Conservation (phyloP, 1,284 basidiomycete species). For the Cryptococcus amylolentus region DNA sequence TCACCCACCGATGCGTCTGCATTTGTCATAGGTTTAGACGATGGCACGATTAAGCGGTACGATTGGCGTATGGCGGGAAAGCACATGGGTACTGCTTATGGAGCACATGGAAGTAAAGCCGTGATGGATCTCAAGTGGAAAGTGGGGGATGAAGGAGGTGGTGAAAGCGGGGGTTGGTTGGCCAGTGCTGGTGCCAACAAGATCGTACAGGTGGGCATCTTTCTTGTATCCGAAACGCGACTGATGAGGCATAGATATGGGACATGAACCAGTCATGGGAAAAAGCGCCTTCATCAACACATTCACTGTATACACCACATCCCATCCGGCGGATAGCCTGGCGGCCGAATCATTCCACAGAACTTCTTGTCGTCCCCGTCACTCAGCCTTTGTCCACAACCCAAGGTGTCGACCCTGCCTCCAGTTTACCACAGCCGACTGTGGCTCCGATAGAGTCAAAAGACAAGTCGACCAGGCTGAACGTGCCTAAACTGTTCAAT, state of each 20-base stretch:
- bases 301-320: conserved; percentile 70
- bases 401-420: conserved; percentile 9
- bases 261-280: conserved; percentile 60
- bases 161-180: conserved; percentile 64
- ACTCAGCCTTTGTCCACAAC: conserved; percentile 18
- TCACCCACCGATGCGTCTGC: conserved; percentile 67
- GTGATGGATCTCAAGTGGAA: conserved; percentile 76
- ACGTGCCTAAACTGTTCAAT: not conserved
- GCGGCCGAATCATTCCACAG: conserved; percentile 75
- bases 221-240: conserved; percentile 11
- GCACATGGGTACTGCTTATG: conserved; percentile 64
- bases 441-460: not conserved
- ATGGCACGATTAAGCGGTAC: conserved; percentile 65
- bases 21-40: conserved; percentile 73
- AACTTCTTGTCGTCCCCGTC: conserved; percentile 57
- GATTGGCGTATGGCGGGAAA: conserved; percentile 68
- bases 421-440: not conserved
- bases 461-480: too few relatives aligned
- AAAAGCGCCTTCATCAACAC: conserved; percentile 56
- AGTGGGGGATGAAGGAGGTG: conserved; percentile 24
- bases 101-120: conserved; percentile 68
- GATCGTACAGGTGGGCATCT: conserved; percentile 63
- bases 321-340: conserved; percentile 70
- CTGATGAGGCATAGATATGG: conserved; percentile 61
- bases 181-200: conserved; percentile 76